Base-by-base conservation (phyloP, 1,139 yeast species). In the Martiniozyma asiatica region DNA sequence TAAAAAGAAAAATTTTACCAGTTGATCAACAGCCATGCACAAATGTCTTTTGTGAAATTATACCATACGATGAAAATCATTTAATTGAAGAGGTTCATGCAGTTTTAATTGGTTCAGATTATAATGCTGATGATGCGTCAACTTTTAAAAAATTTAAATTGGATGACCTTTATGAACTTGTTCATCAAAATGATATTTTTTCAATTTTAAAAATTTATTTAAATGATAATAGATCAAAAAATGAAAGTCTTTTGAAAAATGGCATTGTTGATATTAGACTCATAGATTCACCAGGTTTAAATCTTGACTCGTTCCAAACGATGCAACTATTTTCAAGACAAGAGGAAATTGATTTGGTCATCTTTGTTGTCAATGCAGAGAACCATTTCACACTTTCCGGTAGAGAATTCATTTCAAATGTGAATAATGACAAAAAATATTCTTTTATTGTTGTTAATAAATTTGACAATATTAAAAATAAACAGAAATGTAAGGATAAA, bases 11-110 rank as follows among this genome's bases (percentile, higher is more conserved):
- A 32, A 56, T 92, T 2, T 60, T 89, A 29, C 98, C 99, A 0
- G 94, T 81, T 45, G 99, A 92, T 53, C 98, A 92, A 50, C 94
- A 92, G 48, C 99, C 99, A 1, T 87, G 97, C 46, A 92, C 99
- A 0, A 77, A 84, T 35, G 96, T 92, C 1, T 92, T 92, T 48
- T 87, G 96, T 53, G 98, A 92, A 55, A 92, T 92, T 3, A 62
- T 82, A 14, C 96, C 89, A 51, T 84, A 89, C 8, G 63, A 71
- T 25, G 85, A 76, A 32, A 89, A 89, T 48, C 59, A 64, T 27
- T 71, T 77, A 11, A 48, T 72, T 11, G 97, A 89, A 53, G 94
- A 87, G 50, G 97, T 89, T 0, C 98, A 92, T 53, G 97, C 98
- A 0, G 73, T 92, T n/a, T 70, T 72, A 7, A 64, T 73, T 14